These are phyloP conservation scores for Mycena chlorophos DNA, from an alignment of 768 basidiomycete genomes.

Conservation along the genomic window DNA sequence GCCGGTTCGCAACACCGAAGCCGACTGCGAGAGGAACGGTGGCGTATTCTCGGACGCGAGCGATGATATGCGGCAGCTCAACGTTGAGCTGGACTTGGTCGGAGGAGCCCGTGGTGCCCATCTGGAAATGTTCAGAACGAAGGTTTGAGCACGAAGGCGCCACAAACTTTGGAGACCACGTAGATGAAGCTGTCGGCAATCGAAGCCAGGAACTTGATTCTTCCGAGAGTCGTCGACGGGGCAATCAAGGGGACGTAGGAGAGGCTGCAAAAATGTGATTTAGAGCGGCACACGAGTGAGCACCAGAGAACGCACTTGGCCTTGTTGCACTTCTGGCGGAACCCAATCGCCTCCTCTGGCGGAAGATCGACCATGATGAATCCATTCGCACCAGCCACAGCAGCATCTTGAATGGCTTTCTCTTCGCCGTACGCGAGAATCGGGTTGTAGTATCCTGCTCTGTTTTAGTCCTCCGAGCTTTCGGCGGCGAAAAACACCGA, in stretches of 20 bases:
- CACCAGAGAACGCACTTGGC: slow-evolving; percentile 59
- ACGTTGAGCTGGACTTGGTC: slow-evolving; percentile 67
- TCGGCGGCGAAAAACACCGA: slow-evolving; percentile 19
- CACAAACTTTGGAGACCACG: slow-evolving; percentile 87
- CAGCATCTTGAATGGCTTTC: slow-evolving; percentile 86
- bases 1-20: slow-evolving; percentile 90
- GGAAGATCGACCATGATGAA: slow-evolving; percentile 98
- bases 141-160: slow-evolving; percentile 8
- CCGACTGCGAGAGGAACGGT: slow-evolving; percentile 90
- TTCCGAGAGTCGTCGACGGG: slow-evolving; percentile 83
- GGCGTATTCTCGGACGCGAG: slow-evolving; percentile 77
- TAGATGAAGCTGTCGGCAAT: slow-evolving; percentile 99
- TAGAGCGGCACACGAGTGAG: neutral
- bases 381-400: slow-evolving; percentile 90
- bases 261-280: slow-evolving; percentile 50
- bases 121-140: slow-evolving; percentile 41
- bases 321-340: slow-evolving; percentile 83
- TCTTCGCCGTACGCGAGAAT: slow-evolving; percentile 94
- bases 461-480: slow-evolving; percentile 8
- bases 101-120: slow-evolving; percentile 97
- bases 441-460: slow-evolving; percentile 94
- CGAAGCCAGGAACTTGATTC: slow-evolving; percentile 86
- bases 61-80: slow-evolving; percentile 79
- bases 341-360: slow-evolving; percentile 91
- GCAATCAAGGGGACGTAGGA: slow-evolving; percentile 96